A percentile compares a stretch with the other conserved stretches of the same genome.
phyloP scores from a whole-genome alignment of 2,329 filamentous ascomycete genomes.

The Claviceps fusiformis region DNA sequence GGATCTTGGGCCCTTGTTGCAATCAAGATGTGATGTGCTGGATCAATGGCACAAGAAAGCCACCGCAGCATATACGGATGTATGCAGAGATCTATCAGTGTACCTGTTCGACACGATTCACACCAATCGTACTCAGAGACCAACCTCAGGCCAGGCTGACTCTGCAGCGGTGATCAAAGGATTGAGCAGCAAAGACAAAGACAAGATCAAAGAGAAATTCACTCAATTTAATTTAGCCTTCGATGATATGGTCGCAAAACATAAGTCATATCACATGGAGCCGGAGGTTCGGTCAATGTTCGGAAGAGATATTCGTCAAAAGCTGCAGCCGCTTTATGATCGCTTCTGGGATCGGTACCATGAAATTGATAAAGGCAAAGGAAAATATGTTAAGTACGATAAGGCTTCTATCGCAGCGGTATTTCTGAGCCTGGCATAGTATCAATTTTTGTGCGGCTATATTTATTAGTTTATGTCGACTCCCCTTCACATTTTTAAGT shows the following conservation, averaged over 20 bases:
- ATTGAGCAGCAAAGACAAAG: conserved; percentile 80
- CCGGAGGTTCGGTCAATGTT: conserved; percentile 72
- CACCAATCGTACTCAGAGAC: conserved; percentile 62
- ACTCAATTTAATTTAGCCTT: conserved; percentile 80
- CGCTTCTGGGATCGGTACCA: conserved; percentile 96
- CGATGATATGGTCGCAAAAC: conserved; percentile 71
- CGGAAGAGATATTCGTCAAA: conserved; percentile 71
- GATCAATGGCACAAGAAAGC: conserved; percentile 84
- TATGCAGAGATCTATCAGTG: conserved; percentile 77
- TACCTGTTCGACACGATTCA: conserved; percentile 85
- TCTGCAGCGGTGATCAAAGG: conserved; percentile 74
- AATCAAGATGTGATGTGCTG: conserved; percentile 50
- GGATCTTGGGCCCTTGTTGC: conserved; percentile 61
- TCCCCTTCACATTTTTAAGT: too few relatives aligned
- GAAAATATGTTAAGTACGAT: conserved; percentile 97
- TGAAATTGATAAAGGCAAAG: conserved; percentile 93
- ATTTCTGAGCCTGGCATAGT: conserved; percentile 34
- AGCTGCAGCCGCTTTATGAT: conserved; percentile 87
- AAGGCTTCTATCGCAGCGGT: conserved; percentile 64
- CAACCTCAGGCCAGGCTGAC: conserved; percentile 61
- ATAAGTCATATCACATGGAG: conserved; percentile 82
- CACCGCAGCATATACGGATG: conserved; percentile 65
- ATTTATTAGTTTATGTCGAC: too few relatives aligned
- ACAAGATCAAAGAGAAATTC: conserved; percentile 94
- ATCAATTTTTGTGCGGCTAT: too few relatives aligned